Conservation (phyloP, 2,329 filamentous ascomycete genomes). For the Plectosphaerella plurivora region DNA sequence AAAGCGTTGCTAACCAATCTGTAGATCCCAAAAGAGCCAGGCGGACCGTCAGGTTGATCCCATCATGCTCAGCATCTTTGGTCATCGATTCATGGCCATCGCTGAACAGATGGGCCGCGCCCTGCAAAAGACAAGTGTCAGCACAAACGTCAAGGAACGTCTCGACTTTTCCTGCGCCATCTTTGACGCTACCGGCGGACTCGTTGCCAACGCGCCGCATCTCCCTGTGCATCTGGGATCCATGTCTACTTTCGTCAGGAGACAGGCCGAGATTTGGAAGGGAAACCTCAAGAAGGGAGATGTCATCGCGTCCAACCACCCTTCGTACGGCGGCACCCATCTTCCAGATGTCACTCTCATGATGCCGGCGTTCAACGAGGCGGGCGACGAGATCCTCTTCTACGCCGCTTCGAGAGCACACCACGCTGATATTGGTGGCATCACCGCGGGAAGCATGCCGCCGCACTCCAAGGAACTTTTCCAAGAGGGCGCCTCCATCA, state of each 20-base stretch:
- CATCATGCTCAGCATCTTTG: slow-evolving; percentile 75
- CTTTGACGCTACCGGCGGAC: slow-evolving; percentile 69
- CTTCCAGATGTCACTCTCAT: slow-evolving; percentile 78
- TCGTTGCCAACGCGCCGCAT: slow-evolving; percentile 77
- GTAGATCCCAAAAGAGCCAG: slow-evolving; percentile 15
- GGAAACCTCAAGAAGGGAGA: slow-evolving; percentile 74
- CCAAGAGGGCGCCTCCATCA: slow-evolving; percentile 60
- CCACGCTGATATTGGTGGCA: slow-evolving; percentile 82
- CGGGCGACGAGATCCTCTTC: slow-evolving; percentile 69
- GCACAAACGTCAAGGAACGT: slow-evolving; percentile 77
- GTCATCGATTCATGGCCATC: slow-evolving; percentile 80
- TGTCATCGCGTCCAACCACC: slow-evolving; percentile 79
- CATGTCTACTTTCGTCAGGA: slow-evolving; percentile 77
- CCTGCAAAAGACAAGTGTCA: slow-evolving; percentile 75
- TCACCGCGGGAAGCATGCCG: slow-evolving; percentile 77
- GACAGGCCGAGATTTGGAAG: slow-evolving; percentile 75
- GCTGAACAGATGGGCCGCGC: slow-evolving; percentile 81
- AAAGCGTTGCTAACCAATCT: not conserved
- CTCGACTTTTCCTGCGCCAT: slow-evolving; percentile 80
- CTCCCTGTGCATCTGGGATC: slow-evolving; percentile 76
- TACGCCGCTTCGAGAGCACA: slow-evolving; percentile 78
- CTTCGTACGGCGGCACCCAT: slow-evolving; percentile 79
- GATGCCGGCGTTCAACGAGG: slow-evolving; percentile 67
- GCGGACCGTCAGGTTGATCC: slow-evolving; percentile 48
- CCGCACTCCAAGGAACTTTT: slow-evolving; percentile 63